phyloP scores from a whole-genome alignment of 2,329 filamentous ascomycete genomes.

The Pseudopithomyces maydicus region DNA sequence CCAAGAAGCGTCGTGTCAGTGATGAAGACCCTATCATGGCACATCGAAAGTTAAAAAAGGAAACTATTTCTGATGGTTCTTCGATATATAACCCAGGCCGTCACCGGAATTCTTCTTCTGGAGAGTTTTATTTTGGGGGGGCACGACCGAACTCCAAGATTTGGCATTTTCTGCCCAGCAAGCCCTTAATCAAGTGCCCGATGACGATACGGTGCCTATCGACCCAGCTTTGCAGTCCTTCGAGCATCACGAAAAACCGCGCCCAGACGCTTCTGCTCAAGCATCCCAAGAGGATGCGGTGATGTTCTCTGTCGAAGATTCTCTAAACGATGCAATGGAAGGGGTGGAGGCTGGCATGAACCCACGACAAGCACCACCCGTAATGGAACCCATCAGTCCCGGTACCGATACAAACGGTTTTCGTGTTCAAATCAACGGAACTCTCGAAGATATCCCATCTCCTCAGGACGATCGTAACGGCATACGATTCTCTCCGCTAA shows the following conservation, averaged over 20 bases:
- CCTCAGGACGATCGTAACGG: slow-evolving; percentile 14
- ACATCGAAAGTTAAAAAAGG: slow-evolving; percentile 35
- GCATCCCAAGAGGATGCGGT: slow-evolving; percentile 30
- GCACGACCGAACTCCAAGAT: slow-evolving; percentile 27
- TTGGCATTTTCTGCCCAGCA: slow-evolving; percentile 39
- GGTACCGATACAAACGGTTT: slow-evolving; percentile 16
- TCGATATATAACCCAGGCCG: slow-evolving; percentile 29
- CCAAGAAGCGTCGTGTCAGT: slow-evolving; percentile 58
- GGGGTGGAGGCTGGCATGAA: slow-evolving; percentile 16
- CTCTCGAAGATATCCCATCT: slow-evolving; percentile 11
- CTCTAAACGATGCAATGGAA: slow-evolving; percentile 23
- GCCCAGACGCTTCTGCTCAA: slow-evolving; percentile 18
- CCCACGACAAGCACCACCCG: slow-evolving; percentile 18
- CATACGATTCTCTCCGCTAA: slow-evolving; percentile 9
- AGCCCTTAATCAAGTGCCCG: slow-evolving; percentile 23
- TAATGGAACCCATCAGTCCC: slow-evolving; percentile 35
- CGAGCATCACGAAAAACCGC: slow-evolving; percentile 20
- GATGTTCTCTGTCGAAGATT: slow-evolving; percentile 42
- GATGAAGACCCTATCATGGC: slow-evolving; percentile 30
- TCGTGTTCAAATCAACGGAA: slow-evolving; percentile 3
- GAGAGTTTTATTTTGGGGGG: slow-evolving; percentile 23
- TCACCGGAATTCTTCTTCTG: slow-evolving; percentile 27
- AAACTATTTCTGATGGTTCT: slow-evolving; percentile 27
- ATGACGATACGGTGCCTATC: slow-evolving; percentile 34
- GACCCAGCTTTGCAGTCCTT: slow-evolving; percentile 35